Evolutionary conservation across 2,329 filamentous ascomycete genomes (phyloP).

Genomic region (Setomelanomma holmii): DNA sequence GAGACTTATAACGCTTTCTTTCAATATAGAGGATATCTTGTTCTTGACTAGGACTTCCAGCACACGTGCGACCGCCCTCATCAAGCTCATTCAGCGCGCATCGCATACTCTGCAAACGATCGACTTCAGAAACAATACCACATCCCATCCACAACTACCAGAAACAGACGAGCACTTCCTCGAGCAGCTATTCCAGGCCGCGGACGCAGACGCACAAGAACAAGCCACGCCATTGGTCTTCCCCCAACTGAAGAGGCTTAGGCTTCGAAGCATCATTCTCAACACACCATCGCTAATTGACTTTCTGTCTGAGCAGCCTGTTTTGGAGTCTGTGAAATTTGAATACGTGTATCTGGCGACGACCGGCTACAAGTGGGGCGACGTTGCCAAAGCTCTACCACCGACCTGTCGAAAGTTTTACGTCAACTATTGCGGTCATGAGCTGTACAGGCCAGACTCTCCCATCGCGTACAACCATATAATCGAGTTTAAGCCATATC

Average conservation of each 20-base stretch:
- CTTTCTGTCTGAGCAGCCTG: not conserved
- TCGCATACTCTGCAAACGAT: not conserved
- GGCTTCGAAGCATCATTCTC: not conserved
- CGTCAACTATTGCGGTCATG: not conserved
- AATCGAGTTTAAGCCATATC: not conserved
- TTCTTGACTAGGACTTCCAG: not conserved
- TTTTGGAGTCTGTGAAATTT: not conserved
- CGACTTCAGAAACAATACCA: not conserved
- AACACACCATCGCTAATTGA: not conserved
- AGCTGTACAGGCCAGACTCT: not conserved
- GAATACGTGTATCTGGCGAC: not conserved
- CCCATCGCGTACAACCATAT: not conserved
- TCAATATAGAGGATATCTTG: not conserved
- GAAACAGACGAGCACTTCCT: not conserved
- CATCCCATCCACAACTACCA: not conserved
- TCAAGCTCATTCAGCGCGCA: not conserved
- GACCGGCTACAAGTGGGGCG: not conserved
- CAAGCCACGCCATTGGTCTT: not conserved
- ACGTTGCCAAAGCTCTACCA: not conserved
- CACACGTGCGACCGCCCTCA: not conserved
- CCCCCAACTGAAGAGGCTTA: not conserved
- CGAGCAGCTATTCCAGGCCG: not conserved
- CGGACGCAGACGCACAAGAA: not conserved
- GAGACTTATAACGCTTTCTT: not conserved
- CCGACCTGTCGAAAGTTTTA: not conserved